Evolutionary conservation across 768 basidiomycete species (phyloP).

Genomic region (Trametes cinnabarina): DNA sequence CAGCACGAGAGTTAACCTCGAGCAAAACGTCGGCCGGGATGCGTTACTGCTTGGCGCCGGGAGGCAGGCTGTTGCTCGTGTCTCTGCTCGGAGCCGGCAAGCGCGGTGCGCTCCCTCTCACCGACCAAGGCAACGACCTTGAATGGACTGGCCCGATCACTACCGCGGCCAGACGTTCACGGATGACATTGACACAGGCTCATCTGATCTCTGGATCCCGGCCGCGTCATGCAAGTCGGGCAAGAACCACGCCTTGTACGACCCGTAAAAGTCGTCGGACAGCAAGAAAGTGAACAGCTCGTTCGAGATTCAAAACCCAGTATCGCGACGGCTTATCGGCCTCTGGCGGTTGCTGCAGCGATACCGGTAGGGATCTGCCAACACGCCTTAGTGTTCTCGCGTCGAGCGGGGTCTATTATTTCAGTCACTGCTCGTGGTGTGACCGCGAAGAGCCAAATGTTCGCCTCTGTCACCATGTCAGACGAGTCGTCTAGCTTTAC

Average conservation of each 20-base stretch:
- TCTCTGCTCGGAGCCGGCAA: background rate
- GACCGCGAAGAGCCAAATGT: constrained; percentile 38
- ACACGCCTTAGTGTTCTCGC: no score
- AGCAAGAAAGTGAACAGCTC: constrained; percentile 15
- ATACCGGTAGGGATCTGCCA: constrained; percentile 22
- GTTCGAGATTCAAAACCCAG: constrained; percentile 19
- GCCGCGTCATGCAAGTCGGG: constrained; percentile 14
- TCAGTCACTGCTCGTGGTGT: constrained; percentile 19
- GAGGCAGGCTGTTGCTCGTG: constrained; percentile 26
- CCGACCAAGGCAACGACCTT: constrained; percentile 21
- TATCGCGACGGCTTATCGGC: constrained; percentile 21
- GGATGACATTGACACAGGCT: constrained; percentile 43
- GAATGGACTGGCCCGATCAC: constrained; percentile 38
- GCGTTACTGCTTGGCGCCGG: constrained; percentile 25
- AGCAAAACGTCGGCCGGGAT: constrained; percentile 14
- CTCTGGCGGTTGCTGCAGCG: constrained; percentile 16
- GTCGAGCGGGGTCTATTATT: background rate
- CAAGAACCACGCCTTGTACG: constrained; percentile 10
- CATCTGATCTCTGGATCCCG: constrained; percentile 32
- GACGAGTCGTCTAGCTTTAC: constrained; percentile 35
- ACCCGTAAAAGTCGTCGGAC: constrained; percentile 12
- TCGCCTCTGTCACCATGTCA: constrained; percentile 46
- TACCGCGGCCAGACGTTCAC: constrained; percentile 35
- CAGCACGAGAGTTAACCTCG: no score
- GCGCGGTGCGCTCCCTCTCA: constrained; percentile 24